Conservation (phyloP, 2,329 filamentous ascomycete genomes). For the Trichoderma afroharzianum region DNA sequence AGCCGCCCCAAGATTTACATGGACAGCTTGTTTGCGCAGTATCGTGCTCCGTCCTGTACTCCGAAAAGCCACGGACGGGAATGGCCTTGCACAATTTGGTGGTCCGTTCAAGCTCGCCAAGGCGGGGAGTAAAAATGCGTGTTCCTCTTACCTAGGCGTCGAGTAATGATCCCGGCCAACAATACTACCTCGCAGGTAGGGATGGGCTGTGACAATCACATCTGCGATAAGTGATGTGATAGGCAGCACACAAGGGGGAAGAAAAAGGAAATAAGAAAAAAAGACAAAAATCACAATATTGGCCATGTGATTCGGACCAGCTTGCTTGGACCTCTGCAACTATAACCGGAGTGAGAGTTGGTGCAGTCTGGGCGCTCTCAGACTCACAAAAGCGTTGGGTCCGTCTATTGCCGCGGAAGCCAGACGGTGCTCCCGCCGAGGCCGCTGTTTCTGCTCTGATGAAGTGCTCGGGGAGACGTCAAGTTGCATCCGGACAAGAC, state of each 20-base stretch:
- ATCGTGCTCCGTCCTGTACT: neutral
- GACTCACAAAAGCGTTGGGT: neutral
- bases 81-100: neutral
- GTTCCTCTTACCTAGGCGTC: neutral
- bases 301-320: neutral
- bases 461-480: slow-evolving; percentile 3
- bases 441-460: slow-evolving; percentile 4
- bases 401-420: neutral
- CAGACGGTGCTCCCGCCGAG: neutral
- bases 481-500: slow-evolving; percentile 11
- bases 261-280: neutral
- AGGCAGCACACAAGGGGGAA: neutral
- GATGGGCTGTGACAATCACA: slow-evolving; percentile 1
- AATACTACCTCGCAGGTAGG: neutral
- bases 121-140: neutral
- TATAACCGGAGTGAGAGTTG: neutral
- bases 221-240: neutral
- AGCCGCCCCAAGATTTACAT: neutral
- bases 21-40: neutral
- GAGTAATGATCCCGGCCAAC: neutral
- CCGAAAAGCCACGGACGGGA: neutral
- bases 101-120: neutral
- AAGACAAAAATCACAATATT: neutral
- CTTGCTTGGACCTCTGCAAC: neutral
- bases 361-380: neutral